Percentiles rank a stretch among this genome's conserved stretches.
phyloP scores from a whole-genome alignment of 139 green algal species.

The Micractinium conductrix region DNA sequence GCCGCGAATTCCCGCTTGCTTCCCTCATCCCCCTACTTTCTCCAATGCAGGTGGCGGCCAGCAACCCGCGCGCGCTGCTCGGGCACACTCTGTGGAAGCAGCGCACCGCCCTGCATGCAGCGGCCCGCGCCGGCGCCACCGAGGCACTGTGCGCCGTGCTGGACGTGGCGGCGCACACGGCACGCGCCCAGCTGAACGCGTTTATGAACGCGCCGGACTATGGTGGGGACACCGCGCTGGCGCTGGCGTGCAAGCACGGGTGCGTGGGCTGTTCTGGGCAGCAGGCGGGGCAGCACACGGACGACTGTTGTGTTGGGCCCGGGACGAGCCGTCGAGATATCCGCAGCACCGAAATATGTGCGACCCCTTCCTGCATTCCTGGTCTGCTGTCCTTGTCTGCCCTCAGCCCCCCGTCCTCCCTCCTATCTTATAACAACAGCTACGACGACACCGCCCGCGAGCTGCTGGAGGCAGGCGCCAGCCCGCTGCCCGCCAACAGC shows the following conservation, averaged over 20 bases:
- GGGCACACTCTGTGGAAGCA: background rate
- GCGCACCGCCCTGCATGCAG: background rate
- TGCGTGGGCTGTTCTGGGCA: too few species aligned
- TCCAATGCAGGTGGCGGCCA: too few species aligned
- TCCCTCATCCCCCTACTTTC: too few species aligned
- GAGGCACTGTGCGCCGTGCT: conserved; percentile 9
- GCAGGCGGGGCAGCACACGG: too few species aligned
- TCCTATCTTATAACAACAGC: too few species aligned
- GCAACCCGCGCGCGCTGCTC: background rate
- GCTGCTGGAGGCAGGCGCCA: conserved; percentile 20
- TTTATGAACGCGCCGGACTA: conserved; percentile 5
- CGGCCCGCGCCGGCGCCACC: background rate
- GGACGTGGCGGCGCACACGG: background rate
- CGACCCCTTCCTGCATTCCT: too few species aligned
- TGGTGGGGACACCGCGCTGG: conserved; percentile 3
- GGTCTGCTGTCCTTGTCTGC: too few species aligned
- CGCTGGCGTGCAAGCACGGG: conserved; percentile 16
- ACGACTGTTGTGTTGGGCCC: too few species aligned
- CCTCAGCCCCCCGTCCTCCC: too few species aligned
- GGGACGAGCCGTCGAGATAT: background rate
- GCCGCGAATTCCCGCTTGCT: background rate
- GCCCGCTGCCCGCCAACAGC: conserved; percentile 3
- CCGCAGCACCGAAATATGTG: background rate
- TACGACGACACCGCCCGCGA: background rate
- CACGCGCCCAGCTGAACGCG: background rate